Evolutionary conservation across 805 yeast genomes (phyloP), one percentile per base, ranked within the genome.

Genomic region (Candida sakaeoensis): DNA sequence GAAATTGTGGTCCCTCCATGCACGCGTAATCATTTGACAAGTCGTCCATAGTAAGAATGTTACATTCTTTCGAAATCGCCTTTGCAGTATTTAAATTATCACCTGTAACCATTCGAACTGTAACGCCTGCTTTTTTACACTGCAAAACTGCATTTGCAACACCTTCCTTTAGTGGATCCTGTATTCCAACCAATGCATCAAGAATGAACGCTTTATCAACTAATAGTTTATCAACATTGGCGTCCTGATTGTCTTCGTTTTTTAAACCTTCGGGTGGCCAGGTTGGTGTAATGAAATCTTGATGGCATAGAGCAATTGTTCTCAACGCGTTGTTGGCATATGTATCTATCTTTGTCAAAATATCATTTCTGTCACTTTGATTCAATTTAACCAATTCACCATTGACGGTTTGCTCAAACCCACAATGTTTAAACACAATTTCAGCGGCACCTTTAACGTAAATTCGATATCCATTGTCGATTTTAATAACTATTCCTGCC

Each of bases 51-150:
- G 70, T 61, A 30, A 80, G 65, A 38, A 93, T 93, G 43, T 90
- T 87, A 68, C 98, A 93, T 40, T 82, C 82, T 44, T 74, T 68
- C 2, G 97, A 88, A 50, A 93, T 93, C 0, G 98, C 95, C 48
- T 77, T 80, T 4, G 99, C 99, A 2, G 99, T 93, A 32, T 80
- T 65, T 42, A 91, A 60, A 56, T 91, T 91, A 61, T 93, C 99
- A 61, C 99, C 99, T 15, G 99, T 93, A 33, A 93, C 97, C 99
- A 93, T 93, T 50, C 96, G 75, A 14, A 93, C 98, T 17, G 84
- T 77, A 17, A 93, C 98, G 42, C 99, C 98, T 1, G 99, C 98
- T 24, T 69, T 69, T 50, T 79, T 81, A 65, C 99, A 93, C 55
- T 84, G 83, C 28, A 72, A 69, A 21, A 93, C 96, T 1, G 99